Evolutionary conservation across 768 basidiomycete species (phyloP).

Genomic region (Lactifluus rugatus): DNA sequence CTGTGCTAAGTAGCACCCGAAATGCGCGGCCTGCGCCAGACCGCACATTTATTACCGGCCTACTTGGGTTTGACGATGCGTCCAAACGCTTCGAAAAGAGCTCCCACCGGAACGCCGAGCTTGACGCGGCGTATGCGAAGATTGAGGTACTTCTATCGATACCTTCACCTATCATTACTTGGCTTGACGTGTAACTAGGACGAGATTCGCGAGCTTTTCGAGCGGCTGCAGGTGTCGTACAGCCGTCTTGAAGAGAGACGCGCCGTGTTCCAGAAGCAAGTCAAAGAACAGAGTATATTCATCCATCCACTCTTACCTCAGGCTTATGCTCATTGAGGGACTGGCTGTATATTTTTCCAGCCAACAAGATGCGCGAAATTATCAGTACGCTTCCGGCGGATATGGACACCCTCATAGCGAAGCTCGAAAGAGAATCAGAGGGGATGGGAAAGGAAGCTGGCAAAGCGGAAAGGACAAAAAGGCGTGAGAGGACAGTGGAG

Average conservation of each 20-base stretch:
- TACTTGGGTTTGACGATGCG: conserved; percentile 12
- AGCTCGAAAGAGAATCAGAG: neutral
- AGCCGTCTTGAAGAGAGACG: conserved; percentile 2
- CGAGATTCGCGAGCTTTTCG: neutral
- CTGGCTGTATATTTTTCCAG: neutral
- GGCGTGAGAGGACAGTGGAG: conserved; percentile 3
- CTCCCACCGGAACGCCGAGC: neutral
- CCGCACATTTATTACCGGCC: neutral
- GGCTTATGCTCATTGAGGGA: neutral
- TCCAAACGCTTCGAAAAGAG: conserved; percentile 11
- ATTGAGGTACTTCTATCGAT: conserved; percentile 2
- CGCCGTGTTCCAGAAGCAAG: neutral
- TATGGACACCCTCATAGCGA: neutral
- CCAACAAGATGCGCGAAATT: conserved; percentile 11
- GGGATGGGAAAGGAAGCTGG: neutral
- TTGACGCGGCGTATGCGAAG: neutral
- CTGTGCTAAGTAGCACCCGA: neutral
- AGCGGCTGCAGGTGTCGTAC: neutral
- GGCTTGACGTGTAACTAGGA: neutral
- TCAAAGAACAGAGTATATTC: conserved; percentile 8
- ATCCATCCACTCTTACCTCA: neutral
- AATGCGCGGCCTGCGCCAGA: conserved; percentile 3
- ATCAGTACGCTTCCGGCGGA: conserved; percentile 1
- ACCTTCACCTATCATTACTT: neutral
- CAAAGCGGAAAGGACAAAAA: neutral